These are phyloP conservation scores for Scenedesmus sp. DNA, from an alignment of 163 green algal species.

Conservation along the genomic window DNA sequence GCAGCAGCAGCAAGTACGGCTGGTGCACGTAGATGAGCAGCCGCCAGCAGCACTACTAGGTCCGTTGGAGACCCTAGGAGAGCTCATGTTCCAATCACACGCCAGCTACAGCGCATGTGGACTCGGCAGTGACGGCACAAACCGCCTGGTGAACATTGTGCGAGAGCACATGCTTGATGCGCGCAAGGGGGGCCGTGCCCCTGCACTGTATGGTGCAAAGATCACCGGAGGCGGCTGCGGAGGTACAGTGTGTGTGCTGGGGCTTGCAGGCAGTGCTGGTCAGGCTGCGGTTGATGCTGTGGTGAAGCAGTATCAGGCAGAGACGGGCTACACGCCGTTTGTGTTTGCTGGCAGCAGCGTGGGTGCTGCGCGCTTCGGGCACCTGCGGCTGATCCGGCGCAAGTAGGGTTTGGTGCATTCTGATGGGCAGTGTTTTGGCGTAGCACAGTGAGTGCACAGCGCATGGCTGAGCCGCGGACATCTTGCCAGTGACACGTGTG, in stretches of 20 bases:
- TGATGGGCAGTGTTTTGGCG: too few relatives aligned
- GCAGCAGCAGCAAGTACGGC: not conserved
- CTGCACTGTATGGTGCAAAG: constrained; percentile 86
- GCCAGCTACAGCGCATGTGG: constrained; percentile 80
- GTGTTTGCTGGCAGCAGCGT: constrained; percentile 44
- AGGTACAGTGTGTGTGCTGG: constrained; percentile 86
- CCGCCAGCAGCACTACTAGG: constrained; percentile 42
- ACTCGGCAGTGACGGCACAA: constrained; percentile 81
- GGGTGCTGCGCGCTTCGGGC: constrained; percentile 36
- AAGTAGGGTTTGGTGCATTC: not conserved
- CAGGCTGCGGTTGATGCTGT: constrained; percentile 50
- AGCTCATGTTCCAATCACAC: constrained; percentile 94
- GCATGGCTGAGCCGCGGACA: too few relatives aligned
- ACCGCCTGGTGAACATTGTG: constrained; percentile 78
- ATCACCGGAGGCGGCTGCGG: constrained; percentile 90
- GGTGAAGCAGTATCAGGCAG: constrained; percentile 31
- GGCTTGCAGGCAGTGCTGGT: constrained; percentile 47
- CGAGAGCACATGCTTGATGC: constrained; percentile 43
- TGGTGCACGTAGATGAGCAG: constrained; percentile 19
- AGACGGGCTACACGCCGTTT: constrained; percentile 42
- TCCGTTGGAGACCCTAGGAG: constrained; percentile 81
- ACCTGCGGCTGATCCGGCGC: constrained; percentile 30
- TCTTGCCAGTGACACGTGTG: too few relatives aligned
- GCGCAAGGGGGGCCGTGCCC: constrained; percentile 14
- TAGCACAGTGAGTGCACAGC: too few relatives aligned